Percentiles rank a stretch among this genome's conserved stretches.
Evolutionary conservation across 2,329 filamentous ascomycete genomes (phyloP).

Genomic region (Penicillium sp.): DNA sequence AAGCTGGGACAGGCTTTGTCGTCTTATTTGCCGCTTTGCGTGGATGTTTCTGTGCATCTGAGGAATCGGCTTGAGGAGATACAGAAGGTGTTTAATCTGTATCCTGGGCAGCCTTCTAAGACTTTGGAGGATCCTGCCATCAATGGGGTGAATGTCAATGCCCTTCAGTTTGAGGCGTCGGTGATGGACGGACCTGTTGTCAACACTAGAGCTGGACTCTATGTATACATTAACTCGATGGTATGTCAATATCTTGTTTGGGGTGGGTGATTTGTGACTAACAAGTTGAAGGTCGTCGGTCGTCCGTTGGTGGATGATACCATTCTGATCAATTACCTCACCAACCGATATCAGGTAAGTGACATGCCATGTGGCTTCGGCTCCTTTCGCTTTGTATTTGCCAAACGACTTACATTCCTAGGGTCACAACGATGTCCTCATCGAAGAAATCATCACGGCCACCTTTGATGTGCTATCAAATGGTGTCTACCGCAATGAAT

Average conservation of each 20-base stretch:
- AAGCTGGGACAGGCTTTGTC: conserved; percentile 42
- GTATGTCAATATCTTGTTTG: conserved; percentile 46
- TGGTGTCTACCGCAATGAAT: conserved; percentile 71
- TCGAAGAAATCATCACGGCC: conserved; percentile 80
- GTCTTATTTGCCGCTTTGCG: conserved; percentile 43
- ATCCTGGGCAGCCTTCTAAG: conserved; percentile 44
- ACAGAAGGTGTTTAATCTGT: conserved; percentile 46
- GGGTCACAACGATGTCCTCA: conserved; percentile 74
- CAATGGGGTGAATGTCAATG: conserved; percentile 45
- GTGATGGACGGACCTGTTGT: conserved; percentile 68
- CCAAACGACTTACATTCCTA: conserved; percentile 33
- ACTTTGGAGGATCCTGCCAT: conserved; percentile 46
- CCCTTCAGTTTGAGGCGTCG: conserved; percentile 54
- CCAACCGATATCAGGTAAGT: conserved; percentile 77
- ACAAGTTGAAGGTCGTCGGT: conserved; percentile 66
- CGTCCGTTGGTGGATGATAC: conserved; percentile 82
- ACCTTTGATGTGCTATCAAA: conserved; percentile 90
- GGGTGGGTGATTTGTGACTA: conserved; percentile 26
- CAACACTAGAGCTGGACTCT: conserved; percentile 79
- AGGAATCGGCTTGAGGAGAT: conserved; percentile 41
- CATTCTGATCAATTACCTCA: conserved; percentile 74
- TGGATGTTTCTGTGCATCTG: conserved; percentile 40
- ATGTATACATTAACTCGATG: conserved; percentile 79
- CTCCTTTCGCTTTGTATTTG: neutral
- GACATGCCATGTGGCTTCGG: neutral